Evolutionary conservation across 1,284 basidiomycete genomes (phyloP).

Genomic region (Moniliella sp.): DNA sequence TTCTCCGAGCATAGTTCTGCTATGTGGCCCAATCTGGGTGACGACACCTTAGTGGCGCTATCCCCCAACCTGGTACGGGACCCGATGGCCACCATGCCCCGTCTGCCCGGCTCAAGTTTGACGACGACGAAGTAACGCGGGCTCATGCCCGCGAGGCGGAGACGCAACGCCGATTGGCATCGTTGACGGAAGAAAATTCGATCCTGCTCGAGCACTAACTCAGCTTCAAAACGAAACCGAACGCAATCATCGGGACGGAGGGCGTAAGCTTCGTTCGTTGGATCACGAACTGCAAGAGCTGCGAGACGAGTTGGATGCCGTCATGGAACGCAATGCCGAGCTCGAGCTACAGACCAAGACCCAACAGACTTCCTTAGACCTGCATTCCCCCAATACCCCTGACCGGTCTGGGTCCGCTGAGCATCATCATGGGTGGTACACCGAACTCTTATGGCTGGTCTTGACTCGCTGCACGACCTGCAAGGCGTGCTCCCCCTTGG

Average conservation of each 20-base stretch:
- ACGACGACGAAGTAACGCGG: too few species aligned
- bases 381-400: background rate
- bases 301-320: constrained; percentile 16
- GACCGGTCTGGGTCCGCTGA: constrained; percentile 1
- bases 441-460: background rate
- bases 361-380: background rate
- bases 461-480: constrained; percentile 1
- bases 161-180: background rate
- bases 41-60: too few species aligned
- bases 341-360: constrained; percentile 6
- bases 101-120: too few species aligned
- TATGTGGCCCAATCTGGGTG: too few species aligned
- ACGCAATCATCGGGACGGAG: constrained; percentile 10
- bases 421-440: background rate
- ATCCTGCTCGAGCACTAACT: background rate
- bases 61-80: too few species aligned
- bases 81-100: too few species aligned
- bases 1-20: too few species aligned
- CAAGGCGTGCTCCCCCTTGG: constrained; percentile 1
- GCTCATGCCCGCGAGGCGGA: too few species aligned
- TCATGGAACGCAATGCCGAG: constrained; percentile 13
- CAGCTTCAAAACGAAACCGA: constrained; percentile 17
- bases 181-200: background rate
- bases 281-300: constrained; percentile 19
- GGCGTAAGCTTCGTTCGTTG: constrained; percentile 11